Evolutionary conservation across 352 stramenopile genomes (phyloP).

Genomic region (Thraustotheca clavata): DNA sequence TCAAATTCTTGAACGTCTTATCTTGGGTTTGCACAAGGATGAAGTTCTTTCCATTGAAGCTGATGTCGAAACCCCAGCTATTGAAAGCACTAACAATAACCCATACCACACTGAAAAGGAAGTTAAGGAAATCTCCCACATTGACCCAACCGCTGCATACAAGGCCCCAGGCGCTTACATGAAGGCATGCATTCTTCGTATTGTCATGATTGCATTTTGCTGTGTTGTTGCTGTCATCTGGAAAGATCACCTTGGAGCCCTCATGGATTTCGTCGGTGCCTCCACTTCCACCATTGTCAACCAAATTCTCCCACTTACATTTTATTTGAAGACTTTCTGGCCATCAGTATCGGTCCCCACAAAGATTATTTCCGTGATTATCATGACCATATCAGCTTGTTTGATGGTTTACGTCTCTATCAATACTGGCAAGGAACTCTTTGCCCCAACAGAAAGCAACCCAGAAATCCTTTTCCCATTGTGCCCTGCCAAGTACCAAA

Average conservation of each 20-base stretch:
- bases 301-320: constrained; percentile 11
- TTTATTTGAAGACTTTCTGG: constrained; percentile 22
- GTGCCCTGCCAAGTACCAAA: constrained; percentile 23
- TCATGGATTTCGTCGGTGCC: constrained; percentile 55
- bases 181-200: constrained; percentile 22
- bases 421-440: constrained; percentile 21
- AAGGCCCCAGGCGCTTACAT: constrained; percentile 1
- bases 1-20: constrained; percentile 43
- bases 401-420: constrained; percentile 20
- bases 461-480: constrained; percentile 23
- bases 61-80: not conserved
- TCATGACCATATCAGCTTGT: constrained; percentile 17
- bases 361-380: constrained; percentile 20
- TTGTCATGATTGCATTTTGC: constrained; percentile 45
- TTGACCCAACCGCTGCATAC: not conserved
- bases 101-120: not conserved
- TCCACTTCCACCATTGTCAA: constrained; percentile 39
- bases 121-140: not conserved
- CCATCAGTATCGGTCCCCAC: constrained; percentile 3
- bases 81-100: not conserved
- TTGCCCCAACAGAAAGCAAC: not conserved
- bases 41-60: constrained; percentile 30
- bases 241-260: constrained; percentile 51
- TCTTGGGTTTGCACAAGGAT: constrained; percentile 50
- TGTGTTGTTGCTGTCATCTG: constrained; percentile 33